Evolutionary conservation across 805 yeast genomes (phyloP), one percentile per base, ranked within the genome.

Genomic region (Yarrowia bubula): DNA sequence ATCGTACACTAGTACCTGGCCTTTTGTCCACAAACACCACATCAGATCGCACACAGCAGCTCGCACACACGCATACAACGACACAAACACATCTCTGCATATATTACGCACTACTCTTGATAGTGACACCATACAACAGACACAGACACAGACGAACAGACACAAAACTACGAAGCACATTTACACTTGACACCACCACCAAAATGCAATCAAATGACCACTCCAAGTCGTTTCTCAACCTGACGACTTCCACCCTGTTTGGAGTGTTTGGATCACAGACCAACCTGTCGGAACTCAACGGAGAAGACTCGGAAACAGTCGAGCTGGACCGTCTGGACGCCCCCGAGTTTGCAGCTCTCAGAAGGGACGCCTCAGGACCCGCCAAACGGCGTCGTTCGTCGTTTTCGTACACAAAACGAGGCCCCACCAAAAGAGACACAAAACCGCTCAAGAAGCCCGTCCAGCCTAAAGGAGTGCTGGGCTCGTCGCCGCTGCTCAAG

Each of bases 241-340:
- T 73, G 38, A 69, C 72, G 37, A 63, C 72, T 14, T 72, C 74
- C n/a, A 73, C 79, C 9, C 69, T 77, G 15, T 69, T 71, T 10
- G 77, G 75, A 15, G 78, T 77, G 38, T 77, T 77, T 67, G 80
- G 80, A 8, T 75, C 79, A 11, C 70, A 71, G 37, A 75, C 74
- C 11, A 72, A 77, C 35, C 72, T 77, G 38, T 74, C 75, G 1
- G 80, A 77, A 67, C 71, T 75, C 48, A 71, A 70, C 39, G 75
- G 79, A 35, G 76, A 71, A 64, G 70, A 57, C 28, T 38, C 68
- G 28, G 48, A 43, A 13, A 32, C 65, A 8, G 65, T 48, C 7
- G 57, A 39, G 41, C 57, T 58, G 14, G 43, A 17, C 65, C 57
- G 18, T 28, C 48, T 42, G 58, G 63, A 22, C 62, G 61, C 13